Conservation (phyloP, 2,329 filamentous ascomycete species). For the Phialophora chinensis region DNA sequence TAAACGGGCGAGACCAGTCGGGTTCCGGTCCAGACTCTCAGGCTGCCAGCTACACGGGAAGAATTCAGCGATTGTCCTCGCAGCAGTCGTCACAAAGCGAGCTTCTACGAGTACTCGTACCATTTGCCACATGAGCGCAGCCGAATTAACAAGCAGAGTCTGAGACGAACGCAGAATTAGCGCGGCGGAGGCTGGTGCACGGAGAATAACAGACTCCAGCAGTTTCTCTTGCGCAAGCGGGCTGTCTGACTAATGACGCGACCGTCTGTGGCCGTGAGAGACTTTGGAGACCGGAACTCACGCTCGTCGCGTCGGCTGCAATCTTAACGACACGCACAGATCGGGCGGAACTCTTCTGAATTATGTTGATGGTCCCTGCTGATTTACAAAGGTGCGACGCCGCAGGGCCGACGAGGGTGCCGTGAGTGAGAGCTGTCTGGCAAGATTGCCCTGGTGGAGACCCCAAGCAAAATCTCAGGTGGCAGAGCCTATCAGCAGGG, state of each 20-base stretch:
- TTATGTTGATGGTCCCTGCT: constrained; percentile 9
- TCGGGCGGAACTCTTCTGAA: not conserved
- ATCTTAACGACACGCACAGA: not conserved
- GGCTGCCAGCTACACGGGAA: not conserved
- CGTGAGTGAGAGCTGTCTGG: not conserved
- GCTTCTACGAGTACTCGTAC: not conserved
- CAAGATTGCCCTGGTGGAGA: constrained; percentile 17
- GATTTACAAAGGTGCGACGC: constrained; percentile 8
- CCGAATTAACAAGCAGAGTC: not conserved
- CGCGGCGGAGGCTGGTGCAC: not conserved
- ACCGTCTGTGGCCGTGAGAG: not conserved
- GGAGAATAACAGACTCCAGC: not conserved
- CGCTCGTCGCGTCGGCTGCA: not conserved
- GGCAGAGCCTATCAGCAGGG: not conserved
- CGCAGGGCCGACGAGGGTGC: not conserved
- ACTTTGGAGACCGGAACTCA: not conserved
- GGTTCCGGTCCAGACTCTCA: constrained; percentile 8
- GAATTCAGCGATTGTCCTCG: not conserved
- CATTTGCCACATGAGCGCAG: constrained; percentile 6
- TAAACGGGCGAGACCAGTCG: constrained; percentile 5
- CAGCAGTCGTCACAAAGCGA: constrained; percentile 9
- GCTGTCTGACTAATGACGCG: constrained; percentile 14
- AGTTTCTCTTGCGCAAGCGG: not conserved
- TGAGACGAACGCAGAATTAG: not conserved
- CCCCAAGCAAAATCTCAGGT: not conserved